phyloP scores from a whole-genome alignment of 176 grass and related monocot genomes.

The maize (Zea mays) region Zm-B73-REFERENCE-NAM-5.0 NC_050100.1:223886501-223887000 shows the following conservation, averaged over 20 bases:
- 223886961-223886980: conserved; percentile 99
- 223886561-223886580: conserved; percentile 1
- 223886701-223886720: conserved; percentile 1
- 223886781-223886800: background rate
- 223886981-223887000: conserved; percentile 92
- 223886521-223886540: background rate
- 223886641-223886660: background rate
- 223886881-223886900: background rate
- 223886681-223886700: background rate
- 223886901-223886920: background rate
- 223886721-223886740: background rate
- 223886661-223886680: background rate
- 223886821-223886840: background rate
- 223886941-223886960: conserved; percentile 38
- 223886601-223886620: background rate
- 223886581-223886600: conserved; percentile 4
- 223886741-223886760: background rate
- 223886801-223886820: background rate
- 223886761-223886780: background rate
- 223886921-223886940: background rate
- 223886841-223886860: background rate
- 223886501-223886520: background rate
- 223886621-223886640: background rate
- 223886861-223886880: background rate
- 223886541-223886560: background rate